phyloP scores from a whole-genome alignment of 257 asterid species.

The Petunia axillaris region DNA sequence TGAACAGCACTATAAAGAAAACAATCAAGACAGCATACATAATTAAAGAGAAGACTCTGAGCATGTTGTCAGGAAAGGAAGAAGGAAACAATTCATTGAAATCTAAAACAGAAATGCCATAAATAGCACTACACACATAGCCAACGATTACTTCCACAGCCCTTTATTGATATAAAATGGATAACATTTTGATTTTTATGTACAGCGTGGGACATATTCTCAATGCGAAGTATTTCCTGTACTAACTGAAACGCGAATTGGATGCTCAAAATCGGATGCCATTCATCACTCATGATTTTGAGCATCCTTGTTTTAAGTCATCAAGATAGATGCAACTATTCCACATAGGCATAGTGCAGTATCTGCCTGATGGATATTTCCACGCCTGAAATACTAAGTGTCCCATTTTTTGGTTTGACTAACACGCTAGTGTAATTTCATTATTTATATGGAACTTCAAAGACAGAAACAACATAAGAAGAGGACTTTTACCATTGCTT shows the following conservation, averaged over 20 bases:
- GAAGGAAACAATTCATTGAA: background rate
- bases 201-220: background rate
- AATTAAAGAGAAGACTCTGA: background rate
- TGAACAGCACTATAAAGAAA: constrained; percentile 23
- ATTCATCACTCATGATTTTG: background rate
- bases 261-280: background rate
- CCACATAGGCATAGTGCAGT: background rate
- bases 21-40: constrained; percentile 6
- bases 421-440: constrained; percentile 15
- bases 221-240: background rate
- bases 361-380: background rate
- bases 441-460: constrained; percentile 1
- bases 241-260: background rate
- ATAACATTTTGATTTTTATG: background rate
- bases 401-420: background rate
- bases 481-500: constrained; percentile 63
- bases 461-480: background rate
- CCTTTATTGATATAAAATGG: background rate
- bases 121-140: background rate
- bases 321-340: background rate
- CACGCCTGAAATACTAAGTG: background rate
- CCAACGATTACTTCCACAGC: background rate
- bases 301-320: background rate
- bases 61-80: background rate
- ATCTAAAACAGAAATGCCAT: background rate